Evolutionary conservation across 306 rosid species (phyloP).

Genomic region (Castanopsis chinensis): DNA sequence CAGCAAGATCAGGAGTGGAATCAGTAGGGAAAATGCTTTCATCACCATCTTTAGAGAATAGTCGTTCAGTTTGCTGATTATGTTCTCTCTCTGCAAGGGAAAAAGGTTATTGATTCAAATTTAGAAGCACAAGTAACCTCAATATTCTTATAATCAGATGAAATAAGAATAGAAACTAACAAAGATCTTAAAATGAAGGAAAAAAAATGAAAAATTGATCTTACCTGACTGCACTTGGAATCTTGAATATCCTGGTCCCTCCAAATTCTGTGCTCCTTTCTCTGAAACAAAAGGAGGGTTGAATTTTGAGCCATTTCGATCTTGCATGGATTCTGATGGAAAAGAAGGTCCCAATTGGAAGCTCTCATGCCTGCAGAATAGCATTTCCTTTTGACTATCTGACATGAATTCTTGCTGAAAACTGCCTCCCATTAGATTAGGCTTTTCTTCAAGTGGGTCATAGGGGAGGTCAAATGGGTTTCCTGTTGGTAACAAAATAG

Average conservation of each 20-base stretch:
- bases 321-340: slow-evolving; percentile 27
- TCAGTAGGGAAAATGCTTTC: background rate
- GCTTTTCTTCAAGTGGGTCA: slow-evolving; percentile 70
- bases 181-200: background rate
- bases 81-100: slow-evolving; percentile 53
- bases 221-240: slow-evolving; percentile 46
- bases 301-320: slow-evolving; percentile 4
- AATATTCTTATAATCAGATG: background rate
- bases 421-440: slow-evolving; percentile 52
- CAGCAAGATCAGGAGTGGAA: slow-evolving; percentile 7
- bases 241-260: slow-evolving; percentile 35
- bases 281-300: slow-evolving; percentile 14
- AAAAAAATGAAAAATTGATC: background rate
- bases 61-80: slow-evolving; percentile 51
- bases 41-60: slow-evolving; percentile 29
- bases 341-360: slow-evolving; percentile 44
- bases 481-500: slow-evolving; percentile 38
- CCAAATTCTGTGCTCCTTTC: slow-evolving; percentile 26
- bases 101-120: slow-evolving; percentile 1
- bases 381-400: slow-evolving; percentile 40
- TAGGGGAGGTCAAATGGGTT: slow-evolving; percentile 79
- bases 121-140: slow-evolving; percentile 5
- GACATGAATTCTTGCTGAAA: slow-evolving; percentile 55
- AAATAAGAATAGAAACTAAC: background rate
- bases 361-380: slow-evolving; percentile 67